Percentiles rank a stretch among this genome's conserved stretches.
Conservation (phyloP, 2,329 filamentous ascomycete species). For the Aspergillaceae sp. region DNA sequence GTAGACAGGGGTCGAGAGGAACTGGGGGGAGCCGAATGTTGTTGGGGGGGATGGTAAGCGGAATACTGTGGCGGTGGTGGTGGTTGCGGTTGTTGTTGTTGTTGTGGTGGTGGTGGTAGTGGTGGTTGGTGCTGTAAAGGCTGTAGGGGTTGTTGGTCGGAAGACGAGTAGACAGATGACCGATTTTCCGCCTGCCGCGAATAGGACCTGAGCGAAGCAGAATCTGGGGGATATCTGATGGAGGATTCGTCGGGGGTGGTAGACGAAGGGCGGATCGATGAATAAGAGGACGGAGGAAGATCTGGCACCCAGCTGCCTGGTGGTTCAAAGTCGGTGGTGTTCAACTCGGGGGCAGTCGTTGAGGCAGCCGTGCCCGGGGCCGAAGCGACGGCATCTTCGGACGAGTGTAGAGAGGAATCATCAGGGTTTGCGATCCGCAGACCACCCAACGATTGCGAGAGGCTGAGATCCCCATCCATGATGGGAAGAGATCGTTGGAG, state of each 20-base stretch:
- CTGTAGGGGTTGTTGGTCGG: slow-evolving; percentile 30
- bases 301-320: neutral
- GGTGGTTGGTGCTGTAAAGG: slow-evolving; percentile 17
- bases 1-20: slow-evolving; percentile 40
- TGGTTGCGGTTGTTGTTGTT: slow-evolving; percentile 33
- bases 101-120: slow-evolving; percentile 33
- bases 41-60: slow-evolving; percentile 33
- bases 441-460: slow-evolving; percentile 86
- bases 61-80: slow-evolving; percentile 37
- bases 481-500: slow-evolving; percentile 20
- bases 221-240: slow-evolving; percentile 10
- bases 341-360: slow-evolving; percentile 15
- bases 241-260: slow-evolving; percentile 6
- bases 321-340: slow-evolving; percentile 11
- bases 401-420: slow-evolving; percentile 47
- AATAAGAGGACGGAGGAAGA: slow-evolving; percentile 15
- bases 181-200: slow-evolving; percentile 29
- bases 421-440: slow-evolving; percentile 96
- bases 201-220: slow-evolving; percentile 14
- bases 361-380: slow-evolving; percentile 16
- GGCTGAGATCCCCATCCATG: slow-evolving; percentile 89
- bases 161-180: slow-evolving; percentile 35
- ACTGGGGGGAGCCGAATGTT: slow-evolving; percentile 29
- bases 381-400: slow-evolving; percentile 25
- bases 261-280: slow-evolving; percentile 6